Percentiles rank a stretch among this genome's conserved stretches.
Conservation (phyloP, 192 early-diverging fungal species). For the Kappamyces sp. region DNA sequence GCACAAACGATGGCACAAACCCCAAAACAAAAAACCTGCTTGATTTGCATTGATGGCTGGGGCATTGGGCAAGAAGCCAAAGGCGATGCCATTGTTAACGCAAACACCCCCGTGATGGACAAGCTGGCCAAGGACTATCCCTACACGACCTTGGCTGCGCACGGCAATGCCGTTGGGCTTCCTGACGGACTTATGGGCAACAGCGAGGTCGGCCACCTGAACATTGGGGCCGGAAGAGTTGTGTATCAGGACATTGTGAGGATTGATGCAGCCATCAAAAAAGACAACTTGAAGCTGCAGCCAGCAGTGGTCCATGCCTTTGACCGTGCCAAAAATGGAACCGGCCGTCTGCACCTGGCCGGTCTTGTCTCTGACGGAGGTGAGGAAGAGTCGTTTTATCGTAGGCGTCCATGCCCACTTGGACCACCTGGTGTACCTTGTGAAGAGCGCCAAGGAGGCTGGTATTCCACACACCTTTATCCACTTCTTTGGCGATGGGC, state of each 20-base stretch:
- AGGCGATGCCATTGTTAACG: conserved; percentile 91
- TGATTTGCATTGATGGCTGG: conserved; percentile 98
- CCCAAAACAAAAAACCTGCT: conserved; percentile 58
- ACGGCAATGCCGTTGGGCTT: conserved; percentile 91
- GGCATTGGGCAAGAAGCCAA: conserved; percentile 68
- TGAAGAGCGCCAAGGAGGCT: conserved; percentile 77
- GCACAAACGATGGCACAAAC: no score
- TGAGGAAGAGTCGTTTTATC: neutral
- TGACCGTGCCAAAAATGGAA: conserved; percentile 74
- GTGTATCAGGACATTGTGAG: conserved; percentile 99
- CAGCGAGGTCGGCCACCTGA: conserved; percentile 98
- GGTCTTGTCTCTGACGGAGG: conserved; percentile 98
- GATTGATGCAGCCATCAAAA: conserved; percentile 86
- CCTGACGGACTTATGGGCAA: conserved; percentile 99
- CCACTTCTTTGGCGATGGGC: conserved; percentile 97
- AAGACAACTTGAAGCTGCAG: conserved; percentile 71
- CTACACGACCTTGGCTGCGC: conserved; percentile 77
- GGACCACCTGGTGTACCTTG: conserved; percentile 77
- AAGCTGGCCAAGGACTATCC: conserved; percentile 67
- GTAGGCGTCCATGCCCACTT: conserved; percentile 82
- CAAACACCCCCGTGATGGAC: conserved; percentile 90
- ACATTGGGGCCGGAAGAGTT: conserved; percentile 98
- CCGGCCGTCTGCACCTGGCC: conserved; percentile 85
- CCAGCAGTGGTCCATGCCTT: conserved; percentile 74
- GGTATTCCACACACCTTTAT: conserved; percentile 81